phyloP scores from a whole-genome alignment of 2,329 filamentous ascomycete genomes.

The Epichloe brachyelytri region DNA sequence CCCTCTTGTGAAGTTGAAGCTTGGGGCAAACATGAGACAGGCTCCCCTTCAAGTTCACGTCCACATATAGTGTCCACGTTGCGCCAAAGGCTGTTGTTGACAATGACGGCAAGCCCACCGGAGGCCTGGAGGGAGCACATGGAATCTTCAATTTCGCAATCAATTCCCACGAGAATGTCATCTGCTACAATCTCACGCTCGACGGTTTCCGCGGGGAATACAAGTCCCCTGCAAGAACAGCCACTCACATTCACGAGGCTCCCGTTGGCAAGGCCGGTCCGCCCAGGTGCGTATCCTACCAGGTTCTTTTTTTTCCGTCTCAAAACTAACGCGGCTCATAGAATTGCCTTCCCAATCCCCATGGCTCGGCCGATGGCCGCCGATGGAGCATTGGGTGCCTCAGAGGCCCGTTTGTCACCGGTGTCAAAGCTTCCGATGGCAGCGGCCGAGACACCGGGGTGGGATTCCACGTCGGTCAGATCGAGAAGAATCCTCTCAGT shows the following conservation, averaged over 20 bases:
- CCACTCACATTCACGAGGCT: slow-evolving; percentile 43
- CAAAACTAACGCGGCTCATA: slow-evolving; percentile 1
- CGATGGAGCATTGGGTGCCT: slow-evolving; percentile 29
- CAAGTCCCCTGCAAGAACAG: slow-evolving; percentile 34
- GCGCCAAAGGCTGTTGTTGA: neutral
- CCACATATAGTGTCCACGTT: neutral
- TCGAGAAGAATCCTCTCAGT: slow-evolving; percentile 34
- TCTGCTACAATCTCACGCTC: slow-evolving; percentile 39
- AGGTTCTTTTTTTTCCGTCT: too few relatives aligned
- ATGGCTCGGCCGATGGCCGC: slow-evolving; percentile 18
- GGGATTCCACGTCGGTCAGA: slow-evolving; percentile 35
- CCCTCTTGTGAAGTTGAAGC: neutral
- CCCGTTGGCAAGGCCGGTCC: slow-evolving; percentile 32
- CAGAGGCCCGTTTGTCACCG: slow-evolving; percentile 22
- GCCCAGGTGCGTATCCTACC: slow-evolving; percentile 23
- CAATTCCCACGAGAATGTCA: slow-evolving; percentile 30
- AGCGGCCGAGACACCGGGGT: slow-evolving; percentile 17
- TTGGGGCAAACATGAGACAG: neutral
- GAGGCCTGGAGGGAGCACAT: slow-evolving; percentile 29
- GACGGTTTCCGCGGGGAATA: slow-evolving; percentile 35
- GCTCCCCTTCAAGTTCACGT: neutral
- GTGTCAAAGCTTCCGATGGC: slow-evolving; percentile 15
- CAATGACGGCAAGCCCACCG: slow-evolving; percentile 12
- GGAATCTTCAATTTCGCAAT: slow-evolving; percentile 41
- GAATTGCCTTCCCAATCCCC: slow-evolving; percentile 38